Percentiles rank a stretch among this genome's conserved stretches.
Evolutionary conservation across 2,329 filamentous ascomycete species (phyloP).

Genomic region (Neofusicoccum parvum): DNA sequence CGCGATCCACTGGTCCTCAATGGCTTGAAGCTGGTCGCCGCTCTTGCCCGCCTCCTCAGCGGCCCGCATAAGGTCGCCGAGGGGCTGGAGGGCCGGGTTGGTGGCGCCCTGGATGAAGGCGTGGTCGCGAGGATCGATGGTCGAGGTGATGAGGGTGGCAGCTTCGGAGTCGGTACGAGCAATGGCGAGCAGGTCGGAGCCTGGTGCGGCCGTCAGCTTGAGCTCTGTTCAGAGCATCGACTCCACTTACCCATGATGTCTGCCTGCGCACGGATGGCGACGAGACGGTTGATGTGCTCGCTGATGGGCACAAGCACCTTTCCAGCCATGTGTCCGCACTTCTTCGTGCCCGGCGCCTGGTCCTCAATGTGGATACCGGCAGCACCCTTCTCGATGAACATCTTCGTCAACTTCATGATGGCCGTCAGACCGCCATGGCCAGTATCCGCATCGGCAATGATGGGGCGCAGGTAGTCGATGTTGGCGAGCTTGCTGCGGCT

Average conservation of each 20-base stretch:
- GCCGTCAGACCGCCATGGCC: slow-evolving; percentile 97
- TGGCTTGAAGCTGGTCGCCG: slow-evolving; percentile 79
- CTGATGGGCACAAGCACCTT: slow-evolving; percentile 96
- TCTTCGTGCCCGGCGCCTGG: slow-evolving; percentile 97
- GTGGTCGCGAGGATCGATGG: slow-evolving; percentile 94
- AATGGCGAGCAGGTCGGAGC: slow-evolving; percentile 78
- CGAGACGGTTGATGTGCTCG: slow-evolving; percentile 97
- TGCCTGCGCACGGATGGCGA: slow-evolving; percentile 94
- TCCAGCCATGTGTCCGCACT: slow-evolving; percentile 99
- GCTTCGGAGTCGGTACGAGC: slow-evolving; percentile 97
- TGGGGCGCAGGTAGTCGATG: slow-evolving; percentile 91
- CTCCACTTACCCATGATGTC: slow-evolving; percentile 82
- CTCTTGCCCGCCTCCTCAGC: slow-evolving; percentile 81
- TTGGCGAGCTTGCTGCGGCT: slow-evolving; percentile 75
- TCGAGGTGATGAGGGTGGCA: slow-evolving; percentile 93
- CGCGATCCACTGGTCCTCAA: slow-evolving; percentile 85
- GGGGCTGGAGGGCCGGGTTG: slow-evolving; percentile 78
- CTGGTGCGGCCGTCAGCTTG: slow-evolving; percentile 51
- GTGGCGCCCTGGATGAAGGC: slow-evolving; percentile 88
- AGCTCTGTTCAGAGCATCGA: neutral
- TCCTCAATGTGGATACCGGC: slow-evolving; percentile 99
- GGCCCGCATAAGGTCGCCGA: slow-evolving; percentile 87
- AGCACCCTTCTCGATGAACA: slow-evolving; percentile 94
- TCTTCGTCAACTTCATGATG: slow-evolving; percentile 98
- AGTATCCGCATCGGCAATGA: slow-evolving; percentile 95